Conservation (phyloP, 139 green algal genomes). For the Cymbomonas tetramitiformis region DNA sequence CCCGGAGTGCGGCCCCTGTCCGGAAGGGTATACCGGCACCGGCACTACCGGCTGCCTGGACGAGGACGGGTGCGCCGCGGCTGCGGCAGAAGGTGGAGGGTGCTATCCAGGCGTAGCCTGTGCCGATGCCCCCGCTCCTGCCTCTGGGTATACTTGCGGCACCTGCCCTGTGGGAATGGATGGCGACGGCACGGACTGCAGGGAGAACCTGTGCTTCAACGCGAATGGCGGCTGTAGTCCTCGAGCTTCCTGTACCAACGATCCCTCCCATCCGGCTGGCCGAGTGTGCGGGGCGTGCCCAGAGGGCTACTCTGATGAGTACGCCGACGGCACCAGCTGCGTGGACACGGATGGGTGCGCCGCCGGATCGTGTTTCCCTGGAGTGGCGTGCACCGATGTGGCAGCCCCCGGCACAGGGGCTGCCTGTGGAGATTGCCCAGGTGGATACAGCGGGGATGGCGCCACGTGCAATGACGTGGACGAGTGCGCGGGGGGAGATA, state of each 20-base stretch:
- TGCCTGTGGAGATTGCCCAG: background rate
- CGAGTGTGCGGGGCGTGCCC: background rate
- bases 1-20: background rate
- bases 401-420: no score
- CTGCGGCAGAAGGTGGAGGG: no score
- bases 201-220: background rate
- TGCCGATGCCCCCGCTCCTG: background rate
- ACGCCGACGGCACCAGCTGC: background rate
- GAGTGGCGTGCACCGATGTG: no score
- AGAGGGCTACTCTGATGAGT: background rate
- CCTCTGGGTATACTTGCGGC: background rate
- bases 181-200: constrained; percentile 1
- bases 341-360: constrained; percentile 2
- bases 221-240: background rate
- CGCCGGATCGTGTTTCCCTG: no score
- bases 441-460: background rate
- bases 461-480: constrained; percentile 1
- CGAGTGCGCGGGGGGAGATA: background rate
- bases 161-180: background rate
- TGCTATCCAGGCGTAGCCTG: constrained; percentile 2
- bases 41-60: constrained; percentile 2
- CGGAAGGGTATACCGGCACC: background rate
- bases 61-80: background rate
- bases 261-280: background rate
- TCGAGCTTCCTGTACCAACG: background rate